Evolutionary conservation across 2,329 filamentous ascomycete genomes (phyloP).

Genomic region (Talaromyces sp.): DNA sequence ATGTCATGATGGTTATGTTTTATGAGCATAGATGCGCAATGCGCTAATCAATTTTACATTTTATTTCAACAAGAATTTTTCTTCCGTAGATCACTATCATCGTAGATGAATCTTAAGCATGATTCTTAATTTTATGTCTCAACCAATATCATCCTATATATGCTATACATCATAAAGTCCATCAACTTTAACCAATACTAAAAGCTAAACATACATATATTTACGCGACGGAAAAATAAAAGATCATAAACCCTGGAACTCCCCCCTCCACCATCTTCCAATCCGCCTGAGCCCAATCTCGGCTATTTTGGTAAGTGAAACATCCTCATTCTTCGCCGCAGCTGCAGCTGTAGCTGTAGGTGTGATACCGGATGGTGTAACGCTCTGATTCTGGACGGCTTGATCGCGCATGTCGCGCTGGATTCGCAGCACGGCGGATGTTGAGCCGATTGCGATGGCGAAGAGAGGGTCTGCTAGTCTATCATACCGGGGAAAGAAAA

Average conservation of each 20-base stretch:
- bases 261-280: constrained; percentile 41
- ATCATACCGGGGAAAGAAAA: no score
- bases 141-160: not conserved
- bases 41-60: constrained; percentile 6
- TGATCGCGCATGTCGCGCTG: constrained; percentile 53
- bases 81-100: not conserved
- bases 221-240: not conserved
- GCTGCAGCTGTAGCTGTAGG: not conserved
- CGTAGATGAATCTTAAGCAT: no score
- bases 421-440: constrained; percentile 53
- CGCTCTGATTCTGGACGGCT: constrained; percentile 27
- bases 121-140: no score
- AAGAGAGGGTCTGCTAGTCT: constrained; percentile 52
- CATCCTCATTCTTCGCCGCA: constrained; percentile 22
- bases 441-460: constrained; percentile 51
- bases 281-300: constrained; percentile 31
- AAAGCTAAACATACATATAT: no score
- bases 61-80: not conserved
- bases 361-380: not conserved
- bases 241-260: constrained; percentile 31
- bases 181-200: not conserved
- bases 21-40: constrained; percentile 38
- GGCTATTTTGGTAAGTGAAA: constrained; percentile 26
- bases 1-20: constrained; percentile 35
- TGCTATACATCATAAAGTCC: not conserved